Evolutionary conservation across 805 yeast genomes (phyloP), one percentile per base, ranked within the genome.

Genomic region (Saccharomycopsis sp.): DNA sequence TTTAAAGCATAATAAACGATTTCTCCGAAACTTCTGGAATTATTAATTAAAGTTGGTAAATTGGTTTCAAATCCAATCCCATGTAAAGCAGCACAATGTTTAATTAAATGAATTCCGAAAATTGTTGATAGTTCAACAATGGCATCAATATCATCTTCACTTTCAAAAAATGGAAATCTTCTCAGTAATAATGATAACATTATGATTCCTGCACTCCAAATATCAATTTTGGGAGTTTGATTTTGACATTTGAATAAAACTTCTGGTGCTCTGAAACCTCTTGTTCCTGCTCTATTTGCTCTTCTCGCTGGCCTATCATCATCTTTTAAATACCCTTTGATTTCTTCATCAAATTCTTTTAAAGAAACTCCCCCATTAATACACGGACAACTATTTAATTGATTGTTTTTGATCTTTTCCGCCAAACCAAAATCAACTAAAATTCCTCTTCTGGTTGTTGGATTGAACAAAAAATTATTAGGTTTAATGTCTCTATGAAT

Each of bases 261-360:
- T 56, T 87, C 96, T 0, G 96, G 96, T 0, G 96, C 95, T 50
- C 96, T 68, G 54, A 87, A 87, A 0, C 96, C 96, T 51, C 96
- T 69, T 1, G 96, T 87, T 6, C 96, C 96, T 14, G 98, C 98
- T 51, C 98, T 76, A 53, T 92, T 92, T 0, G 97, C 97, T 42
- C 98, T 70, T 52, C 95, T 70, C 1, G 92, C 84, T 0, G 94
- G 82, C 51, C 97, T 68, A 37, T 74, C 74, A 61, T 92, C 98
- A 51, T 83, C 84, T 55, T 85, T 86, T 8, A 87, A 81, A 54
- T 83, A 86, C 1, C 96, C 89, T 59, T 70, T 66, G 4, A 32
- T 44, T 55, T 35, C 60, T 17, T 36, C 38, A 6, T 21, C 9
- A 26, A 38, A 36, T 9, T 44, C 40, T 10, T 27, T 28, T 19